phyloP scores from a whole-genome alignment of 352 stramenopile genomes.

The Globisporangium echinulatum region DNA sequence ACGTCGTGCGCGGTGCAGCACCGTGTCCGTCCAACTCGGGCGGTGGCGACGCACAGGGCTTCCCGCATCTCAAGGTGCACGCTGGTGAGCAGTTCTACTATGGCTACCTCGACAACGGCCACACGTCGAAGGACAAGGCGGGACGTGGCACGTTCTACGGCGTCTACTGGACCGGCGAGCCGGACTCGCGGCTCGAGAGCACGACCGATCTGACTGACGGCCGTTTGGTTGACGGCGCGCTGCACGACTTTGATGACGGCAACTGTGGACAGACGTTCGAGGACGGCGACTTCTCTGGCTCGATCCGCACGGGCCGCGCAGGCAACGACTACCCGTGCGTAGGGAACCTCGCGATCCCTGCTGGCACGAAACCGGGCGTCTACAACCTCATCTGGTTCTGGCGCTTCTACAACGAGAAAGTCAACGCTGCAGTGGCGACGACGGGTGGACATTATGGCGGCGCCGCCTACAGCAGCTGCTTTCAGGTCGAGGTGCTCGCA shows the following conservation, averaged over 20 bases:
- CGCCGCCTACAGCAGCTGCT: conserved; percentile 59
- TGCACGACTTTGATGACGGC: no score
- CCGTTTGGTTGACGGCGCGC: no score
- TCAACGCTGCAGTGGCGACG: conserved; percentile 11
- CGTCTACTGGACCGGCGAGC: no score
- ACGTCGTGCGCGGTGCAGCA: conserved; percentile 17
- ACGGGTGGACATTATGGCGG: conserved; percentile 33
- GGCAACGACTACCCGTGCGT: no score
- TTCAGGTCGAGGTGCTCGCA: conserved; percentile 42
- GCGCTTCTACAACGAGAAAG: conserved; percentile 53
- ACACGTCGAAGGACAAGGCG: no score
- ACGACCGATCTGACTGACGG: no score
- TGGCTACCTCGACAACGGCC: no score
- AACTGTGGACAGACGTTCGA: no score
- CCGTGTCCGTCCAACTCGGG: conserved; percentile 26
- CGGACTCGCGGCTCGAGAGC: no score
- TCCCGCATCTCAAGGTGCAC: conserved; percentile 33
- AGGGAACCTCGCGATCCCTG: no score
- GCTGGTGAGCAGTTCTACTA: conserved; percentile 29
- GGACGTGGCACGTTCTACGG: no score
- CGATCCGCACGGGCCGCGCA: conserved; percentile 10
- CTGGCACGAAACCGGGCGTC: conserved; percentile 30
- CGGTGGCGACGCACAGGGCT: conserved; percentile 27
- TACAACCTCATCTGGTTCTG: conserved; percentile 75
- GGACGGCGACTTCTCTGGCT: no score